Base-by-base conservation (phyloP, 164 flowering plant genomes). In the Tetrastigma voinierianum region DNA sequence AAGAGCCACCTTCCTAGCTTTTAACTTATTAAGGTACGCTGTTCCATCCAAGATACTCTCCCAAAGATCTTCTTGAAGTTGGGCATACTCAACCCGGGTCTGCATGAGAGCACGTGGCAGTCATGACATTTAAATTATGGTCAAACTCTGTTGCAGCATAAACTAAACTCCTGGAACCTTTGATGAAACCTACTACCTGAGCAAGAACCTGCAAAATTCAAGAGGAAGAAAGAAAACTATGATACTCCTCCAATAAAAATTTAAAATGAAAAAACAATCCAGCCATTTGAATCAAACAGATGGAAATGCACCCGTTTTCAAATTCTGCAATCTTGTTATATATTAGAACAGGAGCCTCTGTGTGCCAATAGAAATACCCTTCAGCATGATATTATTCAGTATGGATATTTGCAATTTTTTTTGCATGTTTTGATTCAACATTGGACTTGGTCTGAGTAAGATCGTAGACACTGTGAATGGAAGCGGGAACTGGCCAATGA, bases 101-200 rank as follows among this genome's bases (percentile, higher is more conserved):
- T 81, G 91, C 99, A 95, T 92, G 1, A 92, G 85, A 65, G 91
- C 87, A 64, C 96, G n/a, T n/a, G n/a, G 97, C 97, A 61, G 97
- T 88, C 9, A 73, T 64, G 10, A 78, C 89, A 77, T 92, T 89
- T 53, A 86, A 74, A 67, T 89, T 92, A 69, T 81, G 80, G 67
- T 90, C 98, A 70, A 92, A 92, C 67, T 95, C 91, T 98, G 94
- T 89, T 11, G 99, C 99, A 62, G 96, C 96, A 81, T 95, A 95
- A 14, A 95, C 97, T 97, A 95, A 43, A 90, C 85, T 66, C 88
- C n/a, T n/a, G 98, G 96, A 9, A 87, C 89, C n/a, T n/a, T 95
- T 2, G 99, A 74, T 95, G 98, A 74, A 83, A 88, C 74, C 93
- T 86, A 15, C 68, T n/a, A 79, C 82, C 71, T 89, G 83, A 64